phyloP scores from a whole-genome alignment of 2,329 filamentous ascomycete genomes.

The Scytalidium sp. region DNA sequence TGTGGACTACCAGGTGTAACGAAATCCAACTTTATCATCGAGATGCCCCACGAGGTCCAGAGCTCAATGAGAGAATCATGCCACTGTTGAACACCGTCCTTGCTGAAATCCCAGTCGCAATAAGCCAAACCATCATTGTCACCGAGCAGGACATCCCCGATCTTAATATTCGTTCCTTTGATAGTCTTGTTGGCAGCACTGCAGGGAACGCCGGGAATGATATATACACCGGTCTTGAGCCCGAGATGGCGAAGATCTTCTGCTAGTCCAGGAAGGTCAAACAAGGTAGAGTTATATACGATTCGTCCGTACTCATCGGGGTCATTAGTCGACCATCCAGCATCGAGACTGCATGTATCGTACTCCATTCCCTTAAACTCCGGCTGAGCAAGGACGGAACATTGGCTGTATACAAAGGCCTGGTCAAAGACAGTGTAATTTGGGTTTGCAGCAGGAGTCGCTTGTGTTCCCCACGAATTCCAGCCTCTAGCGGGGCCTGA shows the following conservation, averaged over 20 bases:
- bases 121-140: conserved; percentile 3
- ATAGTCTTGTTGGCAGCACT: conserved; percentile 22
- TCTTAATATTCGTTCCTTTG: conserved; percentile 19
- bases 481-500: conserved; percentile 16
- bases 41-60: conserved; percentile 25
- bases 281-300: conserved; percentile 15
- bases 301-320: conserved; percentile 26
- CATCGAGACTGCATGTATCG: conserved; percentile 24
- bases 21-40: conserved; percentile 27
- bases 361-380: conserved; percentile 17
- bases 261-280: conserved; percentile 21
- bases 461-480: conserved; percentile 24
- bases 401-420: conserved; percentile 17
- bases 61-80: conserved; percentile 24
- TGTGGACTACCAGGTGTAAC: conserved; percentile 23
- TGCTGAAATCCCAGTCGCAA: conserved; percentile 24
- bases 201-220: conserved; percentile 22
- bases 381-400: conserved; percentile 14
- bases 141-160: conserved; percentile 17
- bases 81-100: conserved; percentile 23
- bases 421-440: conserved; percentile 16
- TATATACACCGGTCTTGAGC: conserved; percentile 23
- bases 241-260: conserved; percentile 21
- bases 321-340: conserved; percentile 21
- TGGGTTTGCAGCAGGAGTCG: conserved; percentile 11